Evolutionary conservation across 2,329 filamentous ascomycete genomes (phyloP).

Genomic region (Monilinia aucupariae): DNA sequence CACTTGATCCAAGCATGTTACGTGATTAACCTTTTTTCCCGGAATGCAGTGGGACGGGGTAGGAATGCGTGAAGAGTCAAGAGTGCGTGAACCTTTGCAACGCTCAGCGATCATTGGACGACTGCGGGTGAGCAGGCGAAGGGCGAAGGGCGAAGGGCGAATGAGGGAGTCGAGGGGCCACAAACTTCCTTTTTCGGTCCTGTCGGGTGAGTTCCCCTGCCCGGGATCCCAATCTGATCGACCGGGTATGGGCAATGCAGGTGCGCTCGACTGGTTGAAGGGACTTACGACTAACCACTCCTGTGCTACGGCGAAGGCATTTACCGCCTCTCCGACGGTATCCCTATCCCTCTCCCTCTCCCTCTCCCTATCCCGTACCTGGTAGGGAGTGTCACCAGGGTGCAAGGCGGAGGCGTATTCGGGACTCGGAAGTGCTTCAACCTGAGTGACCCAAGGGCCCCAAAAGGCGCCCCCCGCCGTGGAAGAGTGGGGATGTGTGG

Average conservation of each 20-base stretch:
- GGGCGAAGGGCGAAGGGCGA: background rate
- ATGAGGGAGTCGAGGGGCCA: background rate
- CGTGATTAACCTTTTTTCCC: background rate
- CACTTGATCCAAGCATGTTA: background rate
- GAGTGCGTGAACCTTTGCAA: background rate
- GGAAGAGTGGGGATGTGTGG: background rate
- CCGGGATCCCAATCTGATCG: background rate
- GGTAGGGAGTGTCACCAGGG: background rate
- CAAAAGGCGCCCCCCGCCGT: background rate
- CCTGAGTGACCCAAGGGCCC: background rate
- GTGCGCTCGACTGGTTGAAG: background rate
- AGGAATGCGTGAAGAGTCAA: too few species aligned
- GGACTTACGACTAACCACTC: too few species aligned
- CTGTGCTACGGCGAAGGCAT: too few species aligned
- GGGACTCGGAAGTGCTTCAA: background rate
- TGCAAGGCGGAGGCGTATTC: background rate
- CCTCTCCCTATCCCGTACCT: background rate
- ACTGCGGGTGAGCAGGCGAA: background rate
- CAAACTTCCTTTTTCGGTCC: background rate
- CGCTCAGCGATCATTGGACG: background rate
- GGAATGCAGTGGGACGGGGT: background rate
- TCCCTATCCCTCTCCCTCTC: too few species aligned
- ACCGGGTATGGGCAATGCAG: background rate
- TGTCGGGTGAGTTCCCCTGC: background rate
- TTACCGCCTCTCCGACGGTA: too few species aligned